Evolutionary conservation across 176 grass and related monocot genomes (phyloP).

Genomic region (Carex littledalei): DNA sequence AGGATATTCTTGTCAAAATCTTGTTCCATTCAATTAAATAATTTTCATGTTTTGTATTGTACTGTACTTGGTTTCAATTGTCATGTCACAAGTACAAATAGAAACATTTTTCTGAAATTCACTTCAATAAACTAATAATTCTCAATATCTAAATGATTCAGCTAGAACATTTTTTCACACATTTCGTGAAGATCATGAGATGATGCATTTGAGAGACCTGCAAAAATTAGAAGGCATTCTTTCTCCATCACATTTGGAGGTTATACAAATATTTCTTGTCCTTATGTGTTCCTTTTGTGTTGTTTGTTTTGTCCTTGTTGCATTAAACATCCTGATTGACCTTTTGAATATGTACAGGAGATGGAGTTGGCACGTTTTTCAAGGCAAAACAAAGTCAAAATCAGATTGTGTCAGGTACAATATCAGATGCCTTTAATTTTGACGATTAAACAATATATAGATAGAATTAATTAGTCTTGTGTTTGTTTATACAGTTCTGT

Average conservation of each 20-base stretch:
- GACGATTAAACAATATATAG: neutral
- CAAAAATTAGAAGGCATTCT: conserved; percentile 89
- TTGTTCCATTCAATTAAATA: conserved; percentile 1
- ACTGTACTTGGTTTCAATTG: neutral
- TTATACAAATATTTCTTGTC: conserved; percentile 19
- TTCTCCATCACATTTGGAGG: conserved; percentile 95
- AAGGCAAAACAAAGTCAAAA: conserved; percentile 90
- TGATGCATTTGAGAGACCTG: conserved; percentile 88
- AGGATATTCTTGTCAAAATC: neutral
- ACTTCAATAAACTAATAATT: conserved; percentile 1
- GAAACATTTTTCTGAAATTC: neutral
- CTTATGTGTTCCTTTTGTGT: conserved; percentile 1
- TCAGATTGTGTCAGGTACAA: conserved; percentile 76
- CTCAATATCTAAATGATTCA: conserved; percentile 28
- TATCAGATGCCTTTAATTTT: conserved; percentile 11
- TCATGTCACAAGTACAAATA: neutral
- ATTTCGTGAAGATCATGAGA: conserved; percentile 88
- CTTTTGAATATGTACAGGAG: conserved; percentile 47
- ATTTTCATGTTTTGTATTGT: conserved; percentile 14
- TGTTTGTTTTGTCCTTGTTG: conserved; percentile 1
- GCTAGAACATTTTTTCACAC: conserved; percentile 76
- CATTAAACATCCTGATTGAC: neutral
- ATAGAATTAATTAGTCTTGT: neutral
- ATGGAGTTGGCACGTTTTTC: conserved; percentile 73
- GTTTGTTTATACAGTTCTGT: conserved; percentile 6